Percentiles rank a stretch among this genome's conserved stretches.
Conservation (phyloP, 208 protist species). For the Crithidia acanthocephali region DNA sequence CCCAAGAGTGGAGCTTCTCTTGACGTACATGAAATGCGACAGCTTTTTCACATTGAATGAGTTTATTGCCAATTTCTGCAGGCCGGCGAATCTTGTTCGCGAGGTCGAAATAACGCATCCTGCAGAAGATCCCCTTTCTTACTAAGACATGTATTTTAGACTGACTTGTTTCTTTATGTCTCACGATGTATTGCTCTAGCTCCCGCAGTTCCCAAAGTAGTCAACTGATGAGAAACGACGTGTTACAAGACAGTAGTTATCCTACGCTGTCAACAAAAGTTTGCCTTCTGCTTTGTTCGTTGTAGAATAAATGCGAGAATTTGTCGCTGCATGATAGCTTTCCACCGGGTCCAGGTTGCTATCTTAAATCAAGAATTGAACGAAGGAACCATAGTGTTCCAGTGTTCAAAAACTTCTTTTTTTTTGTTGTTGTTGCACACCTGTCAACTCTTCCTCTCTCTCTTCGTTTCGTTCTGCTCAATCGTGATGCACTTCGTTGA, state of each 20-base stretch:
- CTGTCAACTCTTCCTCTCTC: too few relatives aligned
- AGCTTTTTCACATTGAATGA: conserved; percentile 69
- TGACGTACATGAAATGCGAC: conserved; percentile 53
- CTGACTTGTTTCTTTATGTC: conserved; percentile 10
- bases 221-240: not conserved
- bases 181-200: conserved; percentile 10
- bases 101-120: conserved; percentile 80
- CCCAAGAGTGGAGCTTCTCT: conserved; percentile 49
- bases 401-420: too few relatives aligned
- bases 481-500: not conserved
- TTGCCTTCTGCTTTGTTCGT: too few relatives aligned
- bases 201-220: not conserved
- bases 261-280: too few relatives aligned
- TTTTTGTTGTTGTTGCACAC: too few relatives aligned
- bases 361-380: too few relatives aligned
- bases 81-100: conserved; percentile 54
- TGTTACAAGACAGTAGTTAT: too few relatives aligned
- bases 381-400: too few relatives aligned
- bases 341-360: too few relatives aligned
- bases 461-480: too few relatives aligned
- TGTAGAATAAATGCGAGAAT: too few relatives aligned
- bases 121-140: conserved; percentile 74
- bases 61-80: conserved; percentile 65
- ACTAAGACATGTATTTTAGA: conserved; percentile 48
- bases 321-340: too few relatives aligned